A percentile compares a stretch with the other conserved stretches of the same genome.
Conservation (phyloP, 768 basidiomycete genomes). For the Boletus barrowsii region DNA sequence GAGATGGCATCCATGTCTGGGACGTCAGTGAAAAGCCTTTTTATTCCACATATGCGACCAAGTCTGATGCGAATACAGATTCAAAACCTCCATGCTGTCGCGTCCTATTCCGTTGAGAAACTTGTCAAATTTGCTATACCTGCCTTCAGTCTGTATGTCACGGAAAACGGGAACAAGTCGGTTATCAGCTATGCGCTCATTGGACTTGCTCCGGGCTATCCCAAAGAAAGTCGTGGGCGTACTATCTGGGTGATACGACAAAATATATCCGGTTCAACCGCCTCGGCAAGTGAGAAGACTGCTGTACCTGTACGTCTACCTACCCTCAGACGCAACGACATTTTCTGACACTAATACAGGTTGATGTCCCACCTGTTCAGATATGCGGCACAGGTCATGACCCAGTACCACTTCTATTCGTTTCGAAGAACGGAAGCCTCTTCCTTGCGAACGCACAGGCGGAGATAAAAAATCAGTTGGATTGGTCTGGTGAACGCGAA, state of each 20-base stretch:
- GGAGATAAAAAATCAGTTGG: conserved; percentile 20
- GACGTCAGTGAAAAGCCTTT: conserved; percentile 48
- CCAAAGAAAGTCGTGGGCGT: conserved; percentile 39
- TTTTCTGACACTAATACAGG: conserved; percentile 31
- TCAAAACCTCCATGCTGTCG: conserved; percentile 59
- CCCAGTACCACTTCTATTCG: conserved; percentile 28
- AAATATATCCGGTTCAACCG: conserved; percentile 37
- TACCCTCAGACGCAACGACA: conserved; percentile 4
- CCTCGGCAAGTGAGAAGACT: conserved; percentile 38
- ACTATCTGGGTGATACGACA: conserved; percentile 66
- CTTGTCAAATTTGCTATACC: conserved; percentile 59
- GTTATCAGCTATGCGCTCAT: conserved; percentile 59
- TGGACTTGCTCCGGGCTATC: conserved; percentile 44
- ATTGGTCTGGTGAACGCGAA: conserved; percentile 26
- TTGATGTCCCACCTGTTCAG: conserved; percentile 40
- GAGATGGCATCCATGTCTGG: conserved; percentile 72
- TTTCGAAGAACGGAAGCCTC: conserved; percentile 34
- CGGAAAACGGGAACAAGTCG: conserved; percentile 31
- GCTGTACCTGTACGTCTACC: conserved; percentile 39
- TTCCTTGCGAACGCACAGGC: conserved; percentile 31
- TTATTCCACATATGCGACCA: not conserved
- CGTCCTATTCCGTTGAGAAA: conserved; percentile 70
- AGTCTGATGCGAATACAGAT: conserved; percentile 40
- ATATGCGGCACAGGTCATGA: conserved; percentile 34
- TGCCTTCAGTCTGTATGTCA: conserved; percentile 42